Evolutionary conservation across 2,329 filamentous ascomycete species (phyloP).

Genomic region (Xylaria polymorpha): DNA sequence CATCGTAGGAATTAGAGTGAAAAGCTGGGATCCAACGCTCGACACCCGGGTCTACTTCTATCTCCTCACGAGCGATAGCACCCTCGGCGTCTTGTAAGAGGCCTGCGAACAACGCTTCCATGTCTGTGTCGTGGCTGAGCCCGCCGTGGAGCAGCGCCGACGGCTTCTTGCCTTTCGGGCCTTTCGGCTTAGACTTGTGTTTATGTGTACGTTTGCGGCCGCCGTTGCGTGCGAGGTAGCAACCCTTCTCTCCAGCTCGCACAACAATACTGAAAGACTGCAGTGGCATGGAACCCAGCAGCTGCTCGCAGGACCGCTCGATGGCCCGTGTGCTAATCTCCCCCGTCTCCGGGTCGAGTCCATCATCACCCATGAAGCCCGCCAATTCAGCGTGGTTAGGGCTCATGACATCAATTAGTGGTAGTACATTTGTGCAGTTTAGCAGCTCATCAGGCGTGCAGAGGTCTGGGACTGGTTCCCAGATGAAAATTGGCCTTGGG

Average conservation of each 20-base stretch:
- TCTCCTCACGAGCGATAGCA: conserved; percentile 65
- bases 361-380: conserved; percentile 77
- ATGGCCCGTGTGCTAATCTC: conserved; percentile 64
- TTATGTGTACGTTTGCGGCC: conserved; percentile 59
- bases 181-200: conserved; percentile 33
- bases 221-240: conserved; percentile 70
- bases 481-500: conserved; percentile 80
- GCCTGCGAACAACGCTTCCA: conserved; percentile 70
- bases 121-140: conserved; percentile 69
- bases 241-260: conserved; percentile 77
- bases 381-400: conserved; percentile 94
- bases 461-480: conserved; percentile 94
- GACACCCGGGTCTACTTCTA: conserved; percentile 72
- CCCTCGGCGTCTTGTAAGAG: conserved; percentile 66
- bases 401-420: conserved; percentile 71
- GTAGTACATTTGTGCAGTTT: conserved; percentile 72
- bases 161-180: conserved; percentile 55
- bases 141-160: conserved; percentile 60
- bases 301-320: conserved; percentile 71
- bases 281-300: conserved; percentile 72
- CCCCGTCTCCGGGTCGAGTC: conserved; percentile 65
- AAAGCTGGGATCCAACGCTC: conserved; percentile 84
- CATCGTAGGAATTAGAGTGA: conserved; percentile 58
- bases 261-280: conserved; percentile 75
- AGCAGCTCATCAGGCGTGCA: conserved; percentile 77